A percentile compares a stretch with the other conserved stretches of the same genome.
Evolutionary conservation across 306 rosid genomes (phyloP).

Genomic region (Ormosia emarginata): DNA sequence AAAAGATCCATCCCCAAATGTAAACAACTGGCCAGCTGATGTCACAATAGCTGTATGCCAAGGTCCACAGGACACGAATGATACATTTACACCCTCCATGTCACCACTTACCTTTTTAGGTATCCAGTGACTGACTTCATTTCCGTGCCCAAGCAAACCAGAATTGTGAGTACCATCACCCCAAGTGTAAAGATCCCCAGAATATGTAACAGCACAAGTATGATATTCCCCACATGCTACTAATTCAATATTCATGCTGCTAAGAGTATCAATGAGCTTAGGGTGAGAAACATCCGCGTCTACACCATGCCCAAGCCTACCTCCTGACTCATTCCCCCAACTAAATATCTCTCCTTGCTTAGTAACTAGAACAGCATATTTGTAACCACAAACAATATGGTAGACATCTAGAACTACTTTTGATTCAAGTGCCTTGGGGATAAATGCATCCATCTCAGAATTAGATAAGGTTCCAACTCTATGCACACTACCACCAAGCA

Average conservation of each 20-base stretch:
- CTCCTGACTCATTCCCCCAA: constrained; percentile 97
- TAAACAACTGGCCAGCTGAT: constrained; percentile 84
- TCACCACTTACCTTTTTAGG: constrained; percentile 76
- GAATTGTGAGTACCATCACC: constrained; percentile 76
- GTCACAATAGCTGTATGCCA: constrained; percentile 95
- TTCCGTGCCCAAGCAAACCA: constrained; percentile 87
- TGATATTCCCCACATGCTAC: constrained; percentile 97
- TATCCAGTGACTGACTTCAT: constrained; percentile 79
- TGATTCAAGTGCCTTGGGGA: constrained; percentile 87
- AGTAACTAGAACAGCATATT: constrained; percentile 78
- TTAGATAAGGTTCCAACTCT: constrained; percentile 53
- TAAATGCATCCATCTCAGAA: constrained; percentile 67
- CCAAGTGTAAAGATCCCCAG: constrained; percentile 97
- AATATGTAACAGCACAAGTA: constrained; percentile 82
- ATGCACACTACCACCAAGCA: constrained; percentile 66
- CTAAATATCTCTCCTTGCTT: constrained; percentile 92
- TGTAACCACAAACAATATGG: constrained; percentile 78
- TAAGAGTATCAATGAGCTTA: constrained; percentile 64
- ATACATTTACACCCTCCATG: constrained; percentile 68
- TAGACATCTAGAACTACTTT: constrained; percentile 83
- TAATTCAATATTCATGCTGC: constrained; percentile 66
- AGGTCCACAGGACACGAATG: constrained; percentile 86
- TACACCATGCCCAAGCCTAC: constrained; percentile 96
- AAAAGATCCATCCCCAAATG: constrained; percentile 97
- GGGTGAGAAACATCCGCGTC: constrained; percentile 80